These are phyloP conservation scores for Candida awuae DNA, from an alignment of 805 yeast genomes.

Conservation along the genomic window DNA sequence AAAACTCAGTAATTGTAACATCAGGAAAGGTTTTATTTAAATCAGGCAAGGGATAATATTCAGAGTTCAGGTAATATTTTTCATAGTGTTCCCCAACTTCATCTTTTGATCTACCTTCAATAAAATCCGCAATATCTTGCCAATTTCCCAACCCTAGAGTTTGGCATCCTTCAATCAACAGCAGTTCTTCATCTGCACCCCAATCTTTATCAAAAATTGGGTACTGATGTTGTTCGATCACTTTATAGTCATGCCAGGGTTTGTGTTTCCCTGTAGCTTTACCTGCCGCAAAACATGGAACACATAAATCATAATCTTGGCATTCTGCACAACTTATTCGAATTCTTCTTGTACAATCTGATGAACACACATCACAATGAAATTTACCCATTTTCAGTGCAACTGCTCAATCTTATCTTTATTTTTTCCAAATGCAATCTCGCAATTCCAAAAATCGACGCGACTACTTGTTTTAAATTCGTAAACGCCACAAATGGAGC, in stretches of 20 bases:
- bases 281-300: conserved; percentile 91
- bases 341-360: conserved; percentile 90
- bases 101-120: conserved; percentile 85
- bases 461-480: too few species aligned
- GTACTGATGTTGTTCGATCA: conserved; percentile 89
- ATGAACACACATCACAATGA: conserved; percentile 94
- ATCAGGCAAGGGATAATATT: conserved; percentile 82
- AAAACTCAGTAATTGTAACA: conserved; percentile 61
- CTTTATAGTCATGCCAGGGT: conserved; percentile 89
- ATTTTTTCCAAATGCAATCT: not conserved
- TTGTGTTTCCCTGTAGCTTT: conserved; percentile 73
- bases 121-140: conserved; percentile 96
- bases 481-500: too few species aligned
- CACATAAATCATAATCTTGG: conserved; percentile 92
- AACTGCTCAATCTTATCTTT: not conserved
- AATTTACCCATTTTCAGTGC: conserved; percentile 37
- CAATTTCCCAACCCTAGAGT: conserved; percentile 90
- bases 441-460: not conserved
- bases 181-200: conserved; percentile 98
- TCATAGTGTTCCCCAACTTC: conserved; percentile 84
- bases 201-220: conserved; percentile 86
- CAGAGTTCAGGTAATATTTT: conserved; percentile 58
- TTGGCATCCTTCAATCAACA: conserved; percentile 86
- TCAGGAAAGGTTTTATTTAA: conserved; percentile 60
- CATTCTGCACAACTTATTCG: conserved; percentile 90